Base-by-base conservation (phyloP, 1,284 basidiomycete species). In the Chondrostereum purpureum region DNA sequence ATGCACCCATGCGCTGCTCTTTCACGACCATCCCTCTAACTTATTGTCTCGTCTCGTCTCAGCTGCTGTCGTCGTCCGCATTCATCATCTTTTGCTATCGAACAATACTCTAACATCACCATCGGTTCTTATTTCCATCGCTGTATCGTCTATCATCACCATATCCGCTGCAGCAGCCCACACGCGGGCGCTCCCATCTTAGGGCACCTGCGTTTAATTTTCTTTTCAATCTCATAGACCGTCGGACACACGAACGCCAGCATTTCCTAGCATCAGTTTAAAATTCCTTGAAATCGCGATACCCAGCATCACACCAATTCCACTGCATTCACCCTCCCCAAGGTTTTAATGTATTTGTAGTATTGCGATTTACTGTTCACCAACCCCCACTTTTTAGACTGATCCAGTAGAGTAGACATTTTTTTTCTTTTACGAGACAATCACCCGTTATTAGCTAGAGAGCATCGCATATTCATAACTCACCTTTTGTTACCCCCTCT, bases 81-180 rank as follows among this genome's bases (percentile, higher is more conserved):
- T 16, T 38, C 36, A n/a, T 10, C 17, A 39, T 39, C n/a, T n/a
- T n/a, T n/a, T n/a, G n/a, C n/a, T 19, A 39, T 39, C 17, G 4
- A 13, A 8, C 38, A 16, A 39, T 38, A 8, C 36, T 8, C n/a
- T 38, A n/a, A n/a, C n/a, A n/a, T n/a, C n/a, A n/a, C n/a, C 27
- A 31, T 31, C 27, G 27, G 27, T 31, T 31, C 27, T n/a, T 18
- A 38, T 38, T 38, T 19, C 38, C 38, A 21, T 21, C n/a, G 38
- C 17, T 39, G 20, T 39, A 39, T 21, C 38, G 16, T 39, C 13
- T 39, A 16, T 11, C 20, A 11, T 13, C 38, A 39, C 21, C 38
- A 19, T 31, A 31, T 31, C 8, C 27, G 27, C 27, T 31, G 27
- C 27, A 31, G 27, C 27, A 31, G 27, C 27, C n/a, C 27, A n/a